These are phyloP conservation scores for barrel medic (Medicago truncatula) DNA, from an alignment of 306 rosid genomes.

Conservation along the genomic window MtrunA17r5.0-ANR NC_053045.1:4468501-4469000, in stretches of 20 bases:
- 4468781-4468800: neutral
- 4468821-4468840: neutral
- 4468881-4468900: too few species aligned
- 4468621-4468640: neutral
- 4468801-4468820: neutral
- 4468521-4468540: neutral
- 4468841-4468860: neutral
- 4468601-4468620: conserved; percentile 22
- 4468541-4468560: conserved; percentile 30
- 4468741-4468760: neutral
- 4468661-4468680: conserved; percentile 16
- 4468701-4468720: neutral
- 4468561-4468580: conserved; percentile 21
- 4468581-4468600: conserved; percentile 26
- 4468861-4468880: neutral
- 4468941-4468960: too few species aligned
- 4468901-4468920: too few species aligned
- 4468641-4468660: conserved; percentile 14
- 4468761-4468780: neutral
- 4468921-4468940: neutral
- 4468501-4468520: conserved; percentile 2
- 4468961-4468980: too few species aligned
- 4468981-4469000: too few species aligned
- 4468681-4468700: conserved; percentile 26
- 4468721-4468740: neutral